Conservation (phyloP, 352 stramenopile genomes). For the Pythium utonaiense region DNA sequence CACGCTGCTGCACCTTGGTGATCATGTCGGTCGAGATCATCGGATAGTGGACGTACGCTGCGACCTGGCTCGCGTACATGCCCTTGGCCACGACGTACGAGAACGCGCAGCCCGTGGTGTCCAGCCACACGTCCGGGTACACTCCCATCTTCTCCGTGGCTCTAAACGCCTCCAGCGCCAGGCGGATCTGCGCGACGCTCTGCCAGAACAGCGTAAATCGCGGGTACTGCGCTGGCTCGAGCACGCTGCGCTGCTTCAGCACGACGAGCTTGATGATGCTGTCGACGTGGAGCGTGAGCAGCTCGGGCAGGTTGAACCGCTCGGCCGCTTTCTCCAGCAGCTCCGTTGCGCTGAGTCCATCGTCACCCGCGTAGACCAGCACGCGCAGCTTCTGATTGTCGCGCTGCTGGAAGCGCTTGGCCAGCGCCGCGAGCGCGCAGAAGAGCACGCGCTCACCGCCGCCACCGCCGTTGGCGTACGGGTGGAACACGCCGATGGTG, state of each 20-base stretch:
- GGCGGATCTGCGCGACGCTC: constrained; percentile 90
- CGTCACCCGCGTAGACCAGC: constrained; percentile 77
- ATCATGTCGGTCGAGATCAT: constrained; percentile 99
- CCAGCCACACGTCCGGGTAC: constrained; percentile 91
- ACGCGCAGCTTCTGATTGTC: constrained; percentile 30
- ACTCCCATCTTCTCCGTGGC: constrained; percentile 37
- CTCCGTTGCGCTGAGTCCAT: constrained; percentile 49
- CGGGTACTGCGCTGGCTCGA: constrained; percentile 79
- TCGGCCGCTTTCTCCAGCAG: constrained; percentile 77
- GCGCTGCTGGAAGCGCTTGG: constrained; percentile 30
- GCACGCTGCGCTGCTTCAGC: constrained; percentile 50
- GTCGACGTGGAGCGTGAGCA: constrained; percentile 48
- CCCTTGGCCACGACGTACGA: constrained; percentile 92
- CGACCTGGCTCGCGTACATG: constrained; percentile 81
- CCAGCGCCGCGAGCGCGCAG: constrained; percentile 91
- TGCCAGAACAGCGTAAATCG: constrained; percentile 96
- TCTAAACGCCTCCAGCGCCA: constrained; percentile 88
- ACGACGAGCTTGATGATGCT: constrained; percentile 71
- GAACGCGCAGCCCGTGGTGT: constrained; percentile 98
- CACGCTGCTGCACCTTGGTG: constrained; percentile 85
- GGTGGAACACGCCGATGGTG: constrained; percentile 93
- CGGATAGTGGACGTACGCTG: constrained; percentile 99
- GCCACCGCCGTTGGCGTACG: constrained; percentile 93
- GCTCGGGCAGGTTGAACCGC: constrained; percentile 86
- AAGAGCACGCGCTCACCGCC: constrained; percentile 98